Percentiles rank a stretch among this genome's conserved stretches.
These are phyloP conservation scores for Aspergillus ibericus DNA, from an alignment of 2,329 filamentous ascomycete species.

Conservation along the genomic window DNA sequence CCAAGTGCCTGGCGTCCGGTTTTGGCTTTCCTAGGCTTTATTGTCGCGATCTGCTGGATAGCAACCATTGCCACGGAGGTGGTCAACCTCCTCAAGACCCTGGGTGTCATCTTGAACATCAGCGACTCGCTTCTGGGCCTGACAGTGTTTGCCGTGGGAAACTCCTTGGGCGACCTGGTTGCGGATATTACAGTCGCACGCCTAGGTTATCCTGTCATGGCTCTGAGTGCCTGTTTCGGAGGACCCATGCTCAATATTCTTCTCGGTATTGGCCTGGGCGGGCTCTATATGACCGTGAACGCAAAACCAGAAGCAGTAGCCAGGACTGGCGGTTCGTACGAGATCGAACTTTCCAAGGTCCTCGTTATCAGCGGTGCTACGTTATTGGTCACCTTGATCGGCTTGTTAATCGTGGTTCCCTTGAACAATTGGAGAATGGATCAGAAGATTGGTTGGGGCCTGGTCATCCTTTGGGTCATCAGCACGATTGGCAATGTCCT, in stretches of 20 bases:
- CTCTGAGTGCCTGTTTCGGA: slow-evolving; percentile 90
- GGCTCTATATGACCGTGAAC: slow-evolving; percentile 81
- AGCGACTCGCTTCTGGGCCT: slow-evolving; percentile 92
- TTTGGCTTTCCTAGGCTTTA: slow-evolving; percentile 85
- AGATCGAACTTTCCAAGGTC: slow-evolving; percentile 79
- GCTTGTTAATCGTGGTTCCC: slow-evolving; percentile 77
- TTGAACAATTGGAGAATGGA: slow-evolving; percentile 84
- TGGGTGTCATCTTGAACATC: slow-evolving; percentile 89
- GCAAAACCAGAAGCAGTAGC: slow-evolving; percentile 16
- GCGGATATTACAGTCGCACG: slow-evolving; percentile 92
- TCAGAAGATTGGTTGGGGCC: slow-evolving; percentile 73
- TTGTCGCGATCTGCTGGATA: slow-evolving; percentile 93
- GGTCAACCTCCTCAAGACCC: slow-evolving; percentile 87
- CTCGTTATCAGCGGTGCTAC: slow-evolving; percentile 83
- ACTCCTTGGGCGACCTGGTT: slow-evolving; percentile 89
- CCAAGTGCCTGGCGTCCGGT: slow-evolving; percentile 72
- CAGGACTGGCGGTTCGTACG: slow-evolving; percentile 60
- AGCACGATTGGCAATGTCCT: slow-evolving; percentile 80
- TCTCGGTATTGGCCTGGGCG: slow-evolving; percentile 87
- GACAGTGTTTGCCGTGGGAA: slow-evolving; percentile 94
- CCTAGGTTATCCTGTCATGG: slow-evolving; percentile 96
- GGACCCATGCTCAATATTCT: slow-evolving; percentile 97
- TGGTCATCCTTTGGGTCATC: slow-evolving; percentile 77
- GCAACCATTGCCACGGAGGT: slow-evolving; percentile 94
- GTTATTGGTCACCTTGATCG: slow-evolving; percentile 74